These are phyloP conservation scores for Castanea mollissima DNA, from an alignment of 306 rosid species.

Conservation along the genomic window DNA sequence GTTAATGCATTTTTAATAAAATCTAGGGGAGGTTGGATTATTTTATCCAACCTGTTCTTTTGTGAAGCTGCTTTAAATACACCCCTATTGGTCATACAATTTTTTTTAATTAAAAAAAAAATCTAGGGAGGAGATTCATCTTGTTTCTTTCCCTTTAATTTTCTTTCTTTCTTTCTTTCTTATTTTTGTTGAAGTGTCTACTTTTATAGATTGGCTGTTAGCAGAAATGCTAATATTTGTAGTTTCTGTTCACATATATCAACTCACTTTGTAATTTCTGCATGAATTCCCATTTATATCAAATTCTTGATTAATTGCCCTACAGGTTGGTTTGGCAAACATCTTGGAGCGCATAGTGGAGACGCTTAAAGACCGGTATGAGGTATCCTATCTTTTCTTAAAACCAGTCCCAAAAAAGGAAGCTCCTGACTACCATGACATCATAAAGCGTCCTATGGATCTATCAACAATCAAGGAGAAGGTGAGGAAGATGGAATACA, in stretches of 20 bases:
- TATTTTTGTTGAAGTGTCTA: no score
- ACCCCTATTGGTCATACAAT: background rate
- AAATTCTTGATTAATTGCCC: background rate
- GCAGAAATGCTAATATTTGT: background rate
- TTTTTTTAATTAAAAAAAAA: no score
- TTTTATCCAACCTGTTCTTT: no score
- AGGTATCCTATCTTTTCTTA: conserved; percentile 68
- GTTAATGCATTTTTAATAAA: no score
- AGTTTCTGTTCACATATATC: background rate
- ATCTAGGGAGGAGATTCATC: background rate
- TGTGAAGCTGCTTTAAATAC: background rate
- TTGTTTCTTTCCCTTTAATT: background rate
- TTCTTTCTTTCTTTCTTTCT: no score
- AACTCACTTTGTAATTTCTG: background rate
- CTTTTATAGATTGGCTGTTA: background rate
- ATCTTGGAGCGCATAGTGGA: conserved; percentile 89
- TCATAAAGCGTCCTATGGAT: conserved; percentile 86
- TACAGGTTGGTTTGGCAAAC: conserved; percentile 91
- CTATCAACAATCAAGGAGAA: conserved; percentile 77
- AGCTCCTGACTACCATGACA: conserved; percentile 87
- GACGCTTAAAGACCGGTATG: conserved; percentile 55
- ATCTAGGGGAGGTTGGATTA: background rate
- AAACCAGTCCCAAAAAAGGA: conserved; percentile 90
- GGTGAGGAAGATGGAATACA: conserved; percentile 88
- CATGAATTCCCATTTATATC: conserved; percentile 12